These are phyloP conservation scores for Viola odorata DNA, from an alignment of 345 rosid species.

Conservation along the genomic window DNA sequence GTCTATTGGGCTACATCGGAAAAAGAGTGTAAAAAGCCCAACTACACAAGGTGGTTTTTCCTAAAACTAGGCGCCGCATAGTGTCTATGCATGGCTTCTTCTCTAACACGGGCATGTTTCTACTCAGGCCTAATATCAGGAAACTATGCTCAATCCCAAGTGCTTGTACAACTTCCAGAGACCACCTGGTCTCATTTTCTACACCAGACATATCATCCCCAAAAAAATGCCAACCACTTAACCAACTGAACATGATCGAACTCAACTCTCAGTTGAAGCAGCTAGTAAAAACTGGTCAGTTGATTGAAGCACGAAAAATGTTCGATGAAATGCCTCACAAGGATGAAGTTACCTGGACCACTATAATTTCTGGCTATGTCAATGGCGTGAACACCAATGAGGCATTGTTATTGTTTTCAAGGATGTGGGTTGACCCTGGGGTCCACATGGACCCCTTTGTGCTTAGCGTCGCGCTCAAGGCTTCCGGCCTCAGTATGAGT, in stretches of 20 bases:
- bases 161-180: conserved; percentile 12
- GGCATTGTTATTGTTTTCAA: conserved; percentile 58
- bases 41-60: background rate
- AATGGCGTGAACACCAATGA: conserved; percentile 35
- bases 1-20: background rate
- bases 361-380: conserved; percentile 64
- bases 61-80: background rate
- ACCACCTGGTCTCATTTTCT: conserved; percentile 4
- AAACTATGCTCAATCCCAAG: conserved; percentile 18
- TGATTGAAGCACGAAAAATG: conserved; percentile 53
- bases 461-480: conserved; percentile 70
- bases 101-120: background rate
- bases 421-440: conserved; percentile 52
- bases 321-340: conserved; percentile 64
- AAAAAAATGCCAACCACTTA: background rate
- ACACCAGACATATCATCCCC: conserved; percentile 3
- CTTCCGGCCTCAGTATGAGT: conserved; percentile 49
- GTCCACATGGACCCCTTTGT: conserved; percentile 52
- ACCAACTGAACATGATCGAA: conserved; percentile 25
- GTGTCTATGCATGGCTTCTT: background rate
- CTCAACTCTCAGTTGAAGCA: conserved; percentile 36
- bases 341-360: conserved; percentile 77
- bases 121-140: conserved; percentile 14
- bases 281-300: conserved; percentile 29
- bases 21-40: background rate